Percentiles rank a stretch among this genome's conserved stretches.
phyloP scores from a whole-genome alignment of 306 rosid genomes.

The Vigna trinervia region DNA sequence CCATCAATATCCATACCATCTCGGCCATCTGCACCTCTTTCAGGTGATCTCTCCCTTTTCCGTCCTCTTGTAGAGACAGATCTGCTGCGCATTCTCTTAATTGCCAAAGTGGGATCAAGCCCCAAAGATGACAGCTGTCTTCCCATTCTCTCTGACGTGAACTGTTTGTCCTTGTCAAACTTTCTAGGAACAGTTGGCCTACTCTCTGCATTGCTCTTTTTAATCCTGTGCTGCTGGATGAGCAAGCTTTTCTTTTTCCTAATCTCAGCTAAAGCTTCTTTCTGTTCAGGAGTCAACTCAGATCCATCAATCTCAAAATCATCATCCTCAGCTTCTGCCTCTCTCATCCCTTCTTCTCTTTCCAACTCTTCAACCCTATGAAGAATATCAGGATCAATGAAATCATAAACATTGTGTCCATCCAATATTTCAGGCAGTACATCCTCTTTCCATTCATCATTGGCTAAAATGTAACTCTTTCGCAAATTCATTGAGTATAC shows the following conservation, averaged over 20 bases:
- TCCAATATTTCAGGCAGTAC: constrained; percentile 84
- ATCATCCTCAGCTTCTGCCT: constrained; percentile 57
- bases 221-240: constrained; percentile 78
- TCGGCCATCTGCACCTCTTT: constrained; percentile 49
- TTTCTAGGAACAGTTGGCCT: constrained; percentile 83
- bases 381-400: constrained; percentile 78
- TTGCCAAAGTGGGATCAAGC: constrained; percentile 70
- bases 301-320: constrained; percentile 75
- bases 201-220: constrained; percentile 90
- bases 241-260: constrained; percentile 74
- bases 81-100: constrained; percentile 74
- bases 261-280: constrained; percentile 65
- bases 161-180: constrained; percentile 68
- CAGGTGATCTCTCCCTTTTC: constrained; percentile 78
- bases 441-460: constrained; percentile 93
- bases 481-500: constrained; percentile 82
- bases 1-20: constrained; percentile 74
- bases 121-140: constrained; percentile 79
- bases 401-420: constrained; percentile 90
- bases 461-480: constrained; percentile 73
- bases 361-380: constrained; percentile 85
- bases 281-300: constrained; percentile 73
- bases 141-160: constrained; percentile 80
- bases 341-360: constrained; percentile 72
- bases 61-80: constrained; percentile 64